phyloP scores from a whole-genome alignment of 2,329 filamentous ascomycete genomes.

The Sarocladiaceae sp. region DNA sequence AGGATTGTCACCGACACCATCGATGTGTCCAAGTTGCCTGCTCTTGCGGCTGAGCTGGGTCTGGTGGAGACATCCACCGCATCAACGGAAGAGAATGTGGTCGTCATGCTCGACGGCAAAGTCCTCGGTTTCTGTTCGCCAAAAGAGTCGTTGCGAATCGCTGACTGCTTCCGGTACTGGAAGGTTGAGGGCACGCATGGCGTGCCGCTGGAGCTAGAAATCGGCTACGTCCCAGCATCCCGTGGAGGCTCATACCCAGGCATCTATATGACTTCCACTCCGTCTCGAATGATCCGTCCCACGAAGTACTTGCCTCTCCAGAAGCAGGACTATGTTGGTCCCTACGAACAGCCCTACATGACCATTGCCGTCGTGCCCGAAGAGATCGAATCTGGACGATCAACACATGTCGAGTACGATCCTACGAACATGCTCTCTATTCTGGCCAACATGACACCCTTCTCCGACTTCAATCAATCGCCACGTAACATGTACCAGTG shows the following conservation, averaged over 20 bases:
- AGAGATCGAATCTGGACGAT: constrained; percentile 81
- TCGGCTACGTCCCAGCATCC: constrained; percentile 84
- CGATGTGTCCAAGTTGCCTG: constrained; percentile 69
- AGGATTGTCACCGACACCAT: constrained; percentile 71
- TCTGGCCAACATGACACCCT: constrained; percentile 96
- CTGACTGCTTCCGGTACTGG: constrained; percentile 86
- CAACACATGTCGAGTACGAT: constrained; percentile 88
- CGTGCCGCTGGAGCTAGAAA: constrained; percentile 78
- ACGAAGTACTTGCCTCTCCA: constrained; percentile 87
- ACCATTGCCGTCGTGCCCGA: constrained; percentile 86
- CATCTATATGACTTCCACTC: constrained; percentile 83
- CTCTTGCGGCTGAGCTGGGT: constrained; percentile 71
- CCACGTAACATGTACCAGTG: constrained; percentile 99
- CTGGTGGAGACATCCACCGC: constrained; percentile 70
- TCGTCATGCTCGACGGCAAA: constrained; percentile 83
- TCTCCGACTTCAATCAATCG: constrained; percentile 98
- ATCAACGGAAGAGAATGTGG: constrained; percentile 74
- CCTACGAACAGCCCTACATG: constrained; percentile 97
- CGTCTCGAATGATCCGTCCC: constrained; percentile 81
- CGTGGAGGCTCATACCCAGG: constrained; percentile 93
- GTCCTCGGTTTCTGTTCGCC: constrained; percentile 89
- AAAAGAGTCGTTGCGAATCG: constrained; percentile 71
- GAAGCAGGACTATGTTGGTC: constrained; percentile 81
- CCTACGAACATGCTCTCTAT: constrained; percentile 97
- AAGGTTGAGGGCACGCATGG: constrained; percentile 83